A percentile compares a stretch with the other conserved stretches of the same genome.
Conservation (phyloP, 1,284 basidiomycete genomes). For the Leccinum solheimii region DNA sequence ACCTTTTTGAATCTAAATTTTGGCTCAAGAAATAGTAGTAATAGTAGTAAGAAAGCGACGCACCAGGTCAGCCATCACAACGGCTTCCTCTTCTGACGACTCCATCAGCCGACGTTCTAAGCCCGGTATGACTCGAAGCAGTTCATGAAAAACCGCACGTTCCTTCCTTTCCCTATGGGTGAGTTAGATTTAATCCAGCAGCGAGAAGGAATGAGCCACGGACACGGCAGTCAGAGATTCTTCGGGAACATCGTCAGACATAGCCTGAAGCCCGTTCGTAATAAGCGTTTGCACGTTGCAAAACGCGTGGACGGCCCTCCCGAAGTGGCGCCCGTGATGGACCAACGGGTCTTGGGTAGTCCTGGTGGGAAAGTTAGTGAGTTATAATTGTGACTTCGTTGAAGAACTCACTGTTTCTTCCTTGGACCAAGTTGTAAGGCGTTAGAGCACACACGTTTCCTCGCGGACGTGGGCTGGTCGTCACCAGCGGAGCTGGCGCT, state of each 20-base stretch:
- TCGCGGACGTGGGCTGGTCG: too few relatives aligned
- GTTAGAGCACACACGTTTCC: background rate
- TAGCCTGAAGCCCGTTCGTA: background rate
- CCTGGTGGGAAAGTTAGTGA: background rate
- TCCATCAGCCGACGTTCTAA: background rate
- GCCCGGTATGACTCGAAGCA: background rate
- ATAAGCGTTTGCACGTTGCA: background rate
- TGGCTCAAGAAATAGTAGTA: too few relatives aligned
- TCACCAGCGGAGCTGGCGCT: too few relatives aligned
- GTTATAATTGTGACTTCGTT: background rate
- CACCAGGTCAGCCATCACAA: background rate
- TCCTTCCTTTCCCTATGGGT: background rate
- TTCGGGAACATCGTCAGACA: background rate
- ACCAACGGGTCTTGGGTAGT: background rate
- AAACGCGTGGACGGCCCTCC: background rate
- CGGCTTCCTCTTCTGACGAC: background rate
- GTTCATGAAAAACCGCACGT: background rate
- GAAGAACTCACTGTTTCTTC: background rate
- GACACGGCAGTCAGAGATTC: background rate
- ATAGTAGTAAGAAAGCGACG: background rate
- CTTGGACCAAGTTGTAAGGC: background rate
- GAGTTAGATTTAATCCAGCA: too few relatives aligned
- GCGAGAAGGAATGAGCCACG: background rate
- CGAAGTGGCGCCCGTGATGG: background rate
- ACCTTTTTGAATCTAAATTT: background rate